phyloP scores from a whole-genome alignment of 2,329 filamentous ascomycete genomes.

The Hymenoscyphus repandus region DNA sequence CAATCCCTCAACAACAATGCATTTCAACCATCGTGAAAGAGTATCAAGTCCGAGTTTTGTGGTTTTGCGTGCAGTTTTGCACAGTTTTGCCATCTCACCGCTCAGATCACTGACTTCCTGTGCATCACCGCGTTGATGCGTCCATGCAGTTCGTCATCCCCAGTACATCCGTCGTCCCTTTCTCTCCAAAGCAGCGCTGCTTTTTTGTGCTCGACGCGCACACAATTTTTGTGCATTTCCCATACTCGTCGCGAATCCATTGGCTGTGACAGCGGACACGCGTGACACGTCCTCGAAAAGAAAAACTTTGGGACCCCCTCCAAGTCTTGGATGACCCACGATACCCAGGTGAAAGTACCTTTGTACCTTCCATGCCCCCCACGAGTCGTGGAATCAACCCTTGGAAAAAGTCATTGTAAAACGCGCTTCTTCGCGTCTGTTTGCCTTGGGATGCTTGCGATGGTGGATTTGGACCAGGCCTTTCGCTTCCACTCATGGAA shows the following conservation, averaged over 20 bases:
- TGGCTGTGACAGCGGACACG: slow-evolving; percentile 15
- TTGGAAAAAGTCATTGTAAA: not conserved
- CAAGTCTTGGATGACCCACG: too few relatives aligned
- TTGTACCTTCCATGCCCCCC: too few relatives aligned
- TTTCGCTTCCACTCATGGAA: not conserved
- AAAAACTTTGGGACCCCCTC: not conserved
- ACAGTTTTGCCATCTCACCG: slow-evolving; percentile 13
- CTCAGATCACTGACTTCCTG: slow-evolving; percentile 14
- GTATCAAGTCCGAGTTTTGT: too few relatives aligned
- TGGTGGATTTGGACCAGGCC: not conserved
- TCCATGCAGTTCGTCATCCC: too few relatives aligned
- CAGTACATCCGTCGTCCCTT: too few relatives aligned
- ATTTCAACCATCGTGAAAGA: not conserved
- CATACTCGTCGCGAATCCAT: slow-evolving; percentile 22
- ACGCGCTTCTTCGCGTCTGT: slow-evolving; percentile 1
- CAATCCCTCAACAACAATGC: not conserved
- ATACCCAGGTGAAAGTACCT: too few relatives aligned
- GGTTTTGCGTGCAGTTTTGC: slow-evolving; percentile 4
- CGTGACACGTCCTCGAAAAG: slow-evolving; percentile 13
- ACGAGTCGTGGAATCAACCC: too few relatives aligned
- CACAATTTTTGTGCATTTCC: not conserved
- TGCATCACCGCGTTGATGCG: slow-evolving; percentile 5
- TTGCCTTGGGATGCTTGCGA: slow-evolving; percentile 1
- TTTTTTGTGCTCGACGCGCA: slow-evolving; percentile 4
- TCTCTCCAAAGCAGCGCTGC: slow-evolving; percentile 8